Base-by-base conservation (phyloP, 768 basidiomycete species). In the Kwoniella bestiolae region DNA sequence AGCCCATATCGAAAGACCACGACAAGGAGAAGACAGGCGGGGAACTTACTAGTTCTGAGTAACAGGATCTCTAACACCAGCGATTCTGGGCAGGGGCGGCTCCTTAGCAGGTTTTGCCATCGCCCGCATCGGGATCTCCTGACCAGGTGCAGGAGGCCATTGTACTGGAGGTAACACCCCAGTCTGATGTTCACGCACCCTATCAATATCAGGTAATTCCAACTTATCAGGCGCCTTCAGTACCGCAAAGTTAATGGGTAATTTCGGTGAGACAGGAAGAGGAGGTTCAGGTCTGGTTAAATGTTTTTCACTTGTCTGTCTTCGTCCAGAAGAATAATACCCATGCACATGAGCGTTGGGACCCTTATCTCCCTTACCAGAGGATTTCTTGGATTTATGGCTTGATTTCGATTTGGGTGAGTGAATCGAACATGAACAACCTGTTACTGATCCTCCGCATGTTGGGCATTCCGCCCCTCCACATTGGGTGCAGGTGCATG, bases 51-150 rank as follows among this genome's bases (percentile, higher is more conserved):
- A 64, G 28, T 56, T 55, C 31, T 23, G 21, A 35, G 44, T 64
- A 11, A 64, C 31, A 18, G 62, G 62, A 50, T 64, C 62, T 38
- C 62, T 55, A 12, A 57, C 62, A 23, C 62, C 62, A 32, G 46
- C 53, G 18, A 64, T 64, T n/a, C 62, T 41, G 34, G 62, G 62
- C 29, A 49, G 7, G 16, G 55, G 41, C 6, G 52, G 53, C 25
- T 44, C 55, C 29, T 23, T 44, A 32, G 52, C 52, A 5, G 62
- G 41, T 53, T 34, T 35, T 18, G 62, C 53, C 51, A 55, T 57
- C 32, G 31, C 25, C 23, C 62, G 29, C 23, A 51, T 53, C 0
- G 62, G 62, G 0, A 49, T 29, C 5, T 50, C 53, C 44, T 56
- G 44, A 31, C 52, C 51, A 2, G 55, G 44, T 18, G 52, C 60